phyloP scores from a whole-genome alignment of 768 basidiomycete species.

The Gymnopilus junonius region DNA sequence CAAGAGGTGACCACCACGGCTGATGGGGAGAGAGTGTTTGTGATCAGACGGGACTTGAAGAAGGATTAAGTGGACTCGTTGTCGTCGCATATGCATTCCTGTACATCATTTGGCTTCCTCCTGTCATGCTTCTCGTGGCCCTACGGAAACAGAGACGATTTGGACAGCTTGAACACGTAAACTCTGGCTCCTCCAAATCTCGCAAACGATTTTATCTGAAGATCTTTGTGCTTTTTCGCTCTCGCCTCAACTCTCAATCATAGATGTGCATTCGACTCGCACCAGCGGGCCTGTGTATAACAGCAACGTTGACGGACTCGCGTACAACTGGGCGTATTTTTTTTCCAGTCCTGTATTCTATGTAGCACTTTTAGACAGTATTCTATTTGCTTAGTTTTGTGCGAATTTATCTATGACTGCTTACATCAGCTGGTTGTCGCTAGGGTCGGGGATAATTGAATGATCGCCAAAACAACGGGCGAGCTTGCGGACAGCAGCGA shows the following conservation, averaged over 20 bases:
- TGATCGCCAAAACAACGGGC: background rate
- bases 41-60: slow-evolving; percentile 80
- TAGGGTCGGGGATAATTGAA: background rate
- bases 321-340: slow-evolving; percentile 10
- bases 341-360: slow-evolving; percentile 20
- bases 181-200: background rate
- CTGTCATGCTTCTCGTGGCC: slow-evolving; percentile 21
- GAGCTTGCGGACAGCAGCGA: background rate
- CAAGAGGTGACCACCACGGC: slow-evolving; percentile 65
- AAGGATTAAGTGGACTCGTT: slow-evolving; percentile 58
- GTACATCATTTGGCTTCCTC: slow-evolving; percentile 21
- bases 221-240: slow-evolving; percentile 10
- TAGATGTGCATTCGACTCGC: slow-evolving; percentile 16
- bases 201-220: slow-evolving; percentile 9
- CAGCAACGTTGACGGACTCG: slow-evolving; percentile 9
- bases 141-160: slow-evolving; percentile 25
- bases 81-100: slow-evolving; percentile 19
- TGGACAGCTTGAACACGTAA: slow-evolving; percentile 15
- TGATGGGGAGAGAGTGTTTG: slow-evolving; percentile 77
- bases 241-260: slow-evolving; percentile 7
- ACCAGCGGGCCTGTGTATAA: slow-evolving; percentile 19
- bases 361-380: slow-evolving; percentile 17
- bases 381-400: slow-evolving; percentile 5
- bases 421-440: slow-evolving; percentile 8
- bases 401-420: slow-evolving; percentile 3